phyloP scores from a whole-genome alignment of 495 filamentous ascomycete species.

The Tuber aestivum region DNA sequence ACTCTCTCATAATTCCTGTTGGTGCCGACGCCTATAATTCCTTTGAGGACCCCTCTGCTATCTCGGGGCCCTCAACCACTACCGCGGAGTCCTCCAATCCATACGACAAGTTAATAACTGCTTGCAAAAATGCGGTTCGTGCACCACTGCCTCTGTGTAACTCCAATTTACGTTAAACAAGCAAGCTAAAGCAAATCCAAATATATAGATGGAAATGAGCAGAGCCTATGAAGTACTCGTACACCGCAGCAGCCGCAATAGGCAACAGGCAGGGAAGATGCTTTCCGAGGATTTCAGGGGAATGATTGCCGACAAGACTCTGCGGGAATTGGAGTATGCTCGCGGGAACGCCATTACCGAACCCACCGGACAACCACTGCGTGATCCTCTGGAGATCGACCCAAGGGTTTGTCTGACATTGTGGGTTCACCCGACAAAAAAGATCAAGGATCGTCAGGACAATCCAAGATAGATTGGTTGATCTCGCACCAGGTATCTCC shows the following conservation, averaged over 20 bases:
- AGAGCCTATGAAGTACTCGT: constrained; percentile 59
- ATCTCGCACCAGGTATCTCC: constrained; percentile 60
- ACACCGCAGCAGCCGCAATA: constrained; percentile 68
- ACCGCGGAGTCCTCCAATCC: constrained; percentile 57
- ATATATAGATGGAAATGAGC: constrained; percentile 61
- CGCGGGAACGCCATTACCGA: constrained; percentile 44
- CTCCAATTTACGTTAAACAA: constrained; percentile 7
- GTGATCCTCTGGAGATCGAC: constrained; percentile 47
- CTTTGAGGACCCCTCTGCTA: constrained; percentile 54
- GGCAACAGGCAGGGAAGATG: constrained; percentile 62
- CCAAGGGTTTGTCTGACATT: constrained; percentile 74
- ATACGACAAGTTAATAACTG: constrained; percentile 66
- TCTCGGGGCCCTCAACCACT: constrained; percentile 33
- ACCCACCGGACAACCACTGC: constrained; percentile 48
- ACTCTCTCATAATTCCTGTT: constrained; percentile 9
- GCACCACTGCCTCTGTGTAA: background rate
- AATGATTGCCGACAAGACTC: constrained; percentile 67
- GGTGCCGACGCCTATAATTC: constrained; percentile 50
- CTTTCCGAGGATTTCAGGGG: constrained; percentile 61
- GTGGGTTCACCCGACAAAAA: constrained; percentile 74
- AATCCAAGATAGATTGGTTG: constrained; percentile 60
- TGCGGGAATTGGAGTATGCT: constrained; percentile 59
- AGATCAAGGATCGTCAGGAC: constrained; percentile 56
- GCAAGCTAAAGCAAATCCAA: background rate
- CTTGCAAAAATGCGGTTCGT: constrained; percentile 56